phyloP scores from a whole-genome alignment of 805 yeast genomes.

The Sugiyamaella chiloensis region DNA sequence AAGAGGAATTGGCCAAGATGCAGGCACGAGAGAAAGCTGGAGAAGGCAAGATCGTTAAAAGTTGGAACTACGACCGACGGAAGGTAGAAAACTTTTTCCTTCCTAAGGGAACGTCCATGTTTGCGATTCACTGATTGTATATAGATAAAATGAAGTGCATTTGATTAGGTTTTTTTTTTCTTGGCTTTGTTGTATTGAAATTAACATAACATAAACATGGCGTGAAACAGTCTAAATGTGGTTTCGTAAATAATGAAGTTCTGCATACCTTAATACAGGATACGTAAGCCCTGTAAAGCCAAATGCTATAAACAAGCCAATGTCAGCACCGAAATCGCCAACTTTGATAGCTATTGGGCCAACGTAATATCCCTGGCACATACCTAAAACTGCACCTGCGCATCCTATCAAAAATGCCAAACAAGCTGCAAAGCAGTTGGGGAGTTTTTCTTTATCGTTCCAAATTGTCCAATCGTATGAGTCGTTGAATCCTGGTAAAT shows the following conservation, averaged over 20 bases:
- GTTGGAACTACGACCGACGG: constrained; percentile 59
- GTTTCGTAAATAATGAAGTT: constrained; percentile 38
- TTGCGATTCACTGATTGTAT: constrained; percentile 20
- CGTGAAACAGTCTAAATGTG: too few relatives aligned
- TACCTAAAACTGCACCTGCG: constrained; percentile 80
- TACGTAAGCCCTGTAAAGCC: constrained; percentile 64
- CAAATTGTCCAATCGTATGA: constrained; percentile 72
- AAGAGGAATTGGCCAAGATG: constrained; percentile 27
- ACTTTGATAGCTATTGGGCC: constrained; percentile 68
- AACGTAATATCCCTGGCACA: constrained; percentile 81
- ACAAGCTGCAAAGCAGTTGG: constrained; percentile 71
- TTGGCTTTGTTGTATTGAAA: too few relatives aligned
- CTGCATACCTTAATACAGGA: constrained; percentile 63
- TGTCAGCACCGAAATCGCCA: constrained; percentile 72
- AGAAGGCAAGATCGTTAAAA: constrained; percentile 48
- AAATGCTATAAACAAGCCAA: constrained; percentile 78
- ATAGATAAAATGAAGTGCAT: constrained; percentile 9
- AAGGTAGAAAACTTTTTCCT: constrained; percentile 47
- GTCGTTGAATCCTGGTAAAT: constrained; percentile 39
- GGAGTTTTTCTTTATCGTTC: constrained; percentile 58
- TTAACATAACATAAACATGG: too few relatives aligned
- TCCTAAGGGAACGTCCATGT: constrained; percentile 27
- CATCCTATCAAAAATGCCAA: constrained; percentile 65
- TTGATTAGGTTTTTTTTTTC: too few relatives aligned
- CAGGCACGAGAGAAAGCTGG: constrained; percentile 43